Percentiles rank a stretch among this genome's conserved stretches.
Conservation (phyloP, 2,329 filamentous ascomycete genomes). For the Daldinia sp. region DNA sequence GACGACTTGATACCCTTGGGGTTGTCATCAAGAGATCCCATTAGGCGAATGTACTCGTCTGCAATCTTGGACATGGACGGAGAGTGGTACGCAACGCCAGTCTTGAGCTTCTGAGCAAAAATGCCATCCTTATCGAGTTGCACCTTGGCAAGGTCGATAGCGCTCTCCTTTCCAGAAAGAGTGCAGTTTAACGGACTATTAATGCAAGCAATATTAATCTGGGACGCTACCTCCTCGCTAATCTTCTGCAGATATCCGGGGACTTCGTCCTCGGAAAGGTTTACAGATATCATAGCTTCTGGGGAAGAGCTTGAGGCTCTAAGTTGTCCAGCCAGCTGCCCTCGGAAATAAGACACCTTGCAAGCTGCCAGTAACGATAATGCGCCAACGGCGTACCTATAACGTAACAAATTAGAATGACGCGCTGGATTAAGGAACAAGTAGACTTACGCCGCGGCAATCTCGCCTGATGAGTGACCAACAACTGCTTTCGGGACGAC, state of each 20-base stretch:
- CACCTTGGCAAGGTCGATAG: conserved; percentile 41
- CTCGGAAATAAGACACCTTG: conserved; percentile 48
- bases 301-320: conserved; percentile 18
- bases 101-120: conserved; percentile 47
- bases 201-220: conserved; percentile 44
- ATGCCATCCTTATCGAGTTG: conserved; percentile 38
- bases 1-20: conserved; percentile 11
- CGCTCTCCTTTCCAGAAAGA: conserved; percentile 40
- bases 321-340: conserved; percentile 42
- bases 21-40: conserved; percentile 40
- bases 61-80: conserved; percentile 39
- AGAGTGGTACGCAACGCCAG: conserved; percentile 44
- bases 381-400: conserved; percentile 40
- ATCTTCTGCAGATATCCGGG: conserved; percentile 37
- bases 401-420: neutral
- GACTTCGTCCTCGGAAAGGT: conserved; percentile 39
- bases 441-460: conserved; percentile 48
- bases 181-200: conserved; percentile 47
- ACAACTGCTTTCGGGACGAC: conserved; percentile 43
- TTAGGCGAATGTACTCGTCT: conserved; percentile 36
- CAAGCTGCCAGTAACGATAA: conserved; percentile 43
- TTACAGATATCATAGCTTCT: conserved; percentile 46
- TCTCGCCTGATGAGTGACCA: conserved; percentile 51
- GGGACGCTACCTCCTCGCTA: conserved; percentile 24
- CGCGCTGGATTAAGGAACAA: neutral